A percentile compares a stretch with the other conserved stretches of the same genome.
Evolutionary conservation across 2,329 filamentous ascomycete genomes (phyloP).

Genomic region (Lachnellula hyalina): DNA sequence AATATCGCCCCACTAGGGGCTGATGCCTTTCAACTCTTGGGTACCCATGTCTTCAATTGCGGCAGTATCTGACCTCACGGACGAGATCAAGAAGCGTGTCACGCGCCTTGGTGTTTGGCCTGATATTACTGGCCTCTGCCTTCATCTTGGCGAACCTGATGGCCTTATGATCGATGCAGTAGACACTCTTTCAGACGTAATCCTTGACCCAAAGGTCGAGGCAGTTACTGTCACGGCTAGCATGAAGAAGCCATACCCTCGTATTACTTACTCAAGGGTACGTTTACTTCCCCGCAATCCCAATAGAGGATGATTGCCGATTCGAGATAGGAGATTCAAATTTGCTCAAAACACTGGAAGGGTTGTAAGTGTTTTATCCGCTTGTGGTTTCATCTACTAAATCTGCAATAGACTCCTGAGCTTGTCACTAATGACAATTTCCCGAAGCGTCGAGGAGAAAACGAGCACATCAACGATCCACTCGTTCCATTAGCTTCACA

Average conservation of each 20-base stretch:
- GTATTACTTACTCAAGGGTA: not conserved
- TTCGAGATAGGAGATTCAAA: not conserved
- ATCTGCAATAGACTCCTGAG: not conserved
- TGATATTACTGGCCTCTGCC: not conserved
- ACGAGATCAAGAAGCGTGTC: not conserved
- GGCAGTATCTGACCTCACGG: not conserved
- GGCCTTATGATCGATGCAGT: not conserved
- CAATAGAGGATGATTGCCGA: not conserved
- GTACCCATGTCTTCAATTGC: not conserved
- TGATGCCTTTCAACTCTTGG: not conserved
- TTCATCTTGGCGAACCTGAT: not conserved
- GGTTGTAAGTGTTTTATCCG: not conserved
- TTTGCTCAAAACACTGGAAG: not conserved
- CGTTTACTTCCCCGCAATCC: not conserved
- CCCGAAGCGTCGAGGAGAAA: constrained; percentile 1
- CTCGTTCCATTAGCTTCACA: constrained; percentile 3
- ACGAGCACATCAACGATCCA: constrained; percentile 4
- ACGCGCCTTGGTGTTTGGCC: not conserved
- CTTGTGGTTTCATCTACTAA: not conserved
- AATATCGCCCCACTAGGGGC: not conserved
- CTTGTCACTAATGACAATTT: constrained; percentile 5
- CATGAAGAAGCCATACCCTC: not conserved
- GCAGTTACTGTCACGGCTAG: not conserved
- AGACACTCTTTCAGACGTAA: not conserved
- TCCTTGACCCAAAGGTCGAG: not conserved